Percentiles rank a stretch among this genome's conserved stretches.
These are phyloP conservation scores for Trichophyton mentagrophytes DNA, from an alignment of 2,329 filamentous ascomycete genomes.

Conservation along the genomic window DNA sequence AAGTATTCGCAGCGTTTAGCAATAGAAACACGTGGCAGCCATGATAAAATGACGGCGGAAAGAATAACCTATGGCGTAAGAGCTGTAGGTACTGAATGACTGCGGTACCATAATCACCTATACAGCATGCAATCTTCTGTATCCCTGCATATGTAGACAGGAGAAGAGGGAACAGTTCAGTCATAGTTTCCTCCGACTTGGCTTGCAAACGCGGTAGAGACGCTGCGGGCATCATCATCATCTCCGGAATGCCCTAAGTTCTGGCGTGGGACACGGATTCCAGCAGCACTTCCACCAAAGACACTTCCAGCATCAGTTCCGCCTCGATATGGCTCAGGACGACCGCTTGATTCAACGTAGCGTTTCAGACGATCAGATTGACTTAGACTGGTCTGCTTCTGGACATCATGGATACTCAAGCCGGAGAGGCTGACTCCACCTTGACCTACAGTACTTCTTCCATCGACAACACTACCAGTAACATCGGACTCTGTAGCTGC, in stretches of 20 bases:
- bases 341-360: slow-evolving; percentile 77
- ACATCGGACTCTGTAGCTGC: slow-evolving; percentile 84
- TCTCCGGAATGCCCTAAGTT: slow-evolving; percentile 35
- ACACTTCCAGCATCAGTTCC: slow-evolving; percentile 50
- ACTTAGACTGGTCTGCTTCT: slow-evolving; percentile 60
- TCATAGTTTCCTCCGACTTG: slow-evolving; percentile 64
- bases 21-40: slow-evolving; percentile 4
- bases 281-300: slow-evolving; percentile 48
- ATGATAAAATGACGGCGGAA: background rate
- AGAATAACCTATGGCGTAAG: background rate
- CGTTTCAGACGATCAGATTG: slow-evolving; percentile 87
- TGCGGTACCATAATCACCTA: background rate
- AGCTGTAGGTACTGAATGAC: background rate
- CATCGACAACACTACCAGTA: slow-evolving; percentile 62
- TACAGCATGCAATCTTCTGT: slow-evolving; percentile 1
- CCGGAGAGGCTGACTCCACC: slow-evolving; percentile 82
- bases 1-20: background rate
- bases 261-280: slow-evolving; percentile 37
- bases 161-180: slow-evolving; percentile 29
- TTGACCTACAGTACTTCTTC: slow-evolving; percentile 53
- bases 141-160: slow-evolving; percentile 1
- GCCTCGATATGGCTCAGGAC: slow-evolving; percentile 43
- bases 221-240: slow-evolving; percentile 90
- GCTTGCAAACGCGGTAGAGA: slow-evolving; percentile 93
- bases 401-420: slow-evolving; percentile 58